Conservation (phyloP, 2,329 filamentous ascomycete species). For the Aspergillus brunneoviolaceus region DNA sequence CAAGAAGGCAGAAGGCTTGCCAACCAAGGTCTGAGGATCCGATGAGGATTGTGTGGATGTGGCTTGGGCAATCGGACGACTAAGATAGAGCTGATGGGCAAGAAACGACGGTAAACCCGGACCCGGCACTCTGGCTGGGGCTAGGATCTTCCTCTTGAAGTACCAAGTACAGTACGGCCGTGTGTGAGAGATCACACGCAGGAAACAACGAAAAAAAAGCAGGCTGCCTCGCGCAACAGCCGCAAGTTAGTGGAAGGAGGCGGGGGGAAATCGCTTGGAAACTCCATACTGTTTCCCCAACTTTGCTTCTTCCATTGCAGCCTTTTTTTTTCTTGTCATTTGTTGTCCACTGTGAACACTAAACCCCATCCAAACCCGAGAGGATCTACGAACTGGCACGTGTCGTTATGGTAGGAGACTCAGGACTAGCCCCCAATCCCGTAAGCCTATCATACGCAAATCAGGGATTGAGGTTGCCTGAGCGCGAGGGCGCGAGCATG, state of each 20-base stretch:
- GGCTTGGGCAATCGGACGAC: neutral
- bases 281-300: neutral
- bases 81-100: neutral
- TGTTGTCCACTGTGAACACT: too few relatives aligned
- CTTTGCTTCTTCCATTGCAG: neutral
- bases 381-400: constrained; percentile 25
- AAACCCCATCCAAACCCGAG: neutral
- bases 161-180: neutral
- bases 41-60: neutral
- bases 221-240: constrained; percentile 7
- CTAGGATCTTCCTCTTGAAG: constrained; percentile 21
- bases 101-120: constrained; percentile 17
- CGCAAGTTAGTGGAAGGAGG: neutral
- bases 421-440: constrained; percentile 5
- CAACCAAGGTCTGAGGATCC: constrained; percentile 1
- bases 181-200: constrained; percentile 14
- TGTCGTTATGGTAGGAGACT: constrained; percentile 15
- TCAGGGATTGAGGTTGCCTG: constrained; percentile 9
- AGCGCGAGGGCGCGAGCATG: neutral
- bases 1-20: too few relatives aligned
- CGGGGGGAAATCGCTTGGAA: neutral
- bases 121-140: constrained; percentile 23
- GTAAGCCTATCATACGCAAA: constrained; percentile 11
- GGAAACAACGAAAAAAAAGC: neutral
- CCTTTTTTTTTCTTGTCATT: too few relatives aligned